Evolutionary conservation across 2,329 filamentous ascomycete genomes (phyloP), one percentile per base, ranked within the genome.

Genomic region (Clonostachys solani): DNA sequence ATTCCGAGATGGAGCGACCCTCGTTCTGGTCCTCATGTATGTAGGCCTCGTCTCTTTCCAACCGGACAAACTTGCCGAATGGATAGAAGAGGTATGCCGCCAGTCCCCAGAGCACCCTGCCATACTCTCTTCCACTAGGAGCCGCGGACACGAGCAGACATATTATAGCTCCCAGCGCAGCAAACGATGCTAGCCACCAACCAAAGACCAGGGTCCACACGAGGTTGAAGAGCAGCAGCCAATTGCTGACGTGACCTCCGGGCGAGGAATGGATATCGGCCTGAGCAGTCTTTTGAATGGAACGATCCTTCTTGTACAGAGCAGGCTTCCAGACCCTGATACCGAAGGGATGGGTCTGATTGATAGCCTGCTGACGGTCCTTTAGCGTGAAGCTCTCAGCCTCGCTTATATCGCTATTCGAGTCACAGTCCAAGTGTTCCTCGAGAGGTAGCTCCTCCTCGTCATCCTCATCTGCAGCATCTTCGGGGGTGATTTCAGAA

Each of bases 281-380:
- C 69, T 97, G 92, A 6, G 94, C 94, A 42, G 86, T 95, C 67
- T 95, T 94, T 65, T 97, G 91, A 36, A 99, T 95, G 1, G 94
- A 99, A 48, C 94, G 85, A 58, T 87, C 86, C 68, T 99, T 99
- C 71, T 99, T 99, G 78, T 99, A 99, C 52, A 99, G 68, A 2
- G 94, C 95, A 40, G 94, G 94, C 67, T 99, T 99, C 94, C 94
- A 99, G 53, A 99, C 89, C 64, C 95, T 85, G 63, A 99, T 97
- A 75, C 94, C 94, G 59, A 99, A 99, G 1, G 94, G 94, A 74
- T 99, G 94, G 1, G 94, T 99, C 65, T 96, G 87, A 69, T 99
- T 99, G 75, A 99, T 99, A 54, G 94, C 94, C 64, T 96, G 85
- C 68, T 99, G 94, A 47, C 94, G 84, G 66, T 99, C 94, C 66